Base-by-base conservation (phyloP, 805 yeast genomes). In the Saccharomyces jurei region DNA sequence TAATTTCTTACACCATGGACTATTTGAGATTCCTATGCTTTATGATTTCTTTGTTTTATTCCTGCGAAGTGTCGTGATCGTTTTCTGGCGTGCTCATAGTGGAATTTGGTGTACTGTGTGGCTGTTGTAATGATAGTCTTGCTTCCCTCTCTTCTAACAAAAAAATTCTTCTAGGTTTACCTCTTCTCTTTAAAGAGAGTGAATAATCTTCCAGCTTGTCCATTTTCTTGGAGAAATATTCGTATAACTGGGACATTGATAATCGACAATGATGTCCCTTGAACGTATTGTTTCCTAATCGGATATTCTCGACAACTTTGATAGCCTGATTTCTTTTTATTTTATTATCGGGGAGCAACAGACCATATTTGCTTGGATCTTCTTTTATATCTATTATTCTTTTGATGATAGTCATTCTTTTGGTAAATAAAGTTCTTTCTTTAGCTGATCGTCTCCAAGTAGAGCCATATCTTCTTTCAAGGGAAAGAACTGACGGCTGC, bases 381-480 rank as follows among this genome's bases (percentile, higher is more conserved):
- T 63, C 53, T 27, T 48, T 46, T 5, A 66, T 51, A 22, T 61
- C 61, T n/a, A 63, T 59, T 8, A 65, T 63, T 41, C 56, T 60
- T 36, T 60, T 59, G n/a, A 66, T 61, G 44, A 65, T 60, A 27
- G 60, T 60, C 61, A 62, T 64, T 51, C 70, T 58, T 46, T 66
- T 66, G 2, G 66, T 63, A 54, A 64, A 66, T 22, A 65, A 52
- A 1, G 67, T 60, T 27, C 70, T 56, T 31, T 66, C 69, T n/a
- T 61, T 61, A 3, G 63, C 54, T 28, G 56, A 58, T 36, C 62
- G 59, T 51, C 70, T 59, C 70, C 70, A 66, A 10, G 63, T 56
- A 2, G 69, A 55, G 17, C 70, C 70, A 51, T 60, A 66, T 41
- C 63, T 58, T 41, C 66, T 58, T 49, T 66, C 70, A 14, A 66